Base-by-base conservation (phyloP, 768 basidiomycete genomes). In the Punctularia strigosozonata region DNA sequence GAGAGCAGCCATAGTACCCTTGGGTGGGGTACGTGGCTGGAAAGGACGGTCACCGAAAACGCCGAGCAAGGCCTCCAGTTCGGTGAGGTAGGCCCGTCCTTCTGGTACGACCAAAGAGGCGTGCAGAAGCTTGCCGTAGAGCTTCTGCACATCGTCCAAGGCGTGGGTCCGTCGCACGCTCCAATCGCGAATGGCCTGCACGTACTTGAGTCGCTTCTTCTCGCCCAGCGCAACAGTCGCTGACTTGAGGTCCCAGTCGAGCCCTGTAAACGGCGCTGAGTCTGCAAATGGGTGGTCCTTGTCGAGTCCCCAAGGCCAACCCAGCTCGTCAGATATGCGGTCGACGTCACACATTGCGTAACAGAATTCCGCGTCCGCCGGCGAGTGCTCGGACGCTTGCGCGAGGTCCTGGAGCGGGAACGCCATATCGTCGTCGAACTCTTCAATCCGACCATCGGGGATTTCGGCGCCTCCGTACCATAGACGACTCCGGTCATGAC, bases 71-170 rank as follows among this genome's bases (percentile, higher is more conserved):
- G 50, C 14, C 39, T 46, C 42, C 13, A 50, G 42, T 22, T 35
- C 32, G 25, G 61, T 67, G 39, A 72, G 57, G 44, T 63, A 65
- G 1, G 69, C 61, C 0, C 59, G 50, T 6, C 54, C 58, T 17
- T 1, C 25, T 2, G 52, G 54, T 1, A 63, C 21, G 1, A 66
- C 46, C 0, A 50, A 34, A 17, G 47, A 50, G 0, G 57, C 39
- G 20, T 71, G 69, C 0, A 62, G 43, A 0, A 70, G 54, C 35
- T 68, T 66, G 0, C 69, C 61, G 32, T 66, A 57, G 0, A 71
- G 51, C 12, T 50, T 57, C 15, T 59, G 46, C 1, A 60, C 53
- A 4, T 68, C 54, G 2, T 55, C 40, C 2, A 62, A 49, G 5
- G 43, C 44, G 44, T 68, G 67, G 1, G 42, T 44, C 0, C 36